These are phyloP conservation scores for Omphalotus olearius DNA, from an alignment of 1,284 basidiomycete genomes.

Conservation along the genomic window DNA sequence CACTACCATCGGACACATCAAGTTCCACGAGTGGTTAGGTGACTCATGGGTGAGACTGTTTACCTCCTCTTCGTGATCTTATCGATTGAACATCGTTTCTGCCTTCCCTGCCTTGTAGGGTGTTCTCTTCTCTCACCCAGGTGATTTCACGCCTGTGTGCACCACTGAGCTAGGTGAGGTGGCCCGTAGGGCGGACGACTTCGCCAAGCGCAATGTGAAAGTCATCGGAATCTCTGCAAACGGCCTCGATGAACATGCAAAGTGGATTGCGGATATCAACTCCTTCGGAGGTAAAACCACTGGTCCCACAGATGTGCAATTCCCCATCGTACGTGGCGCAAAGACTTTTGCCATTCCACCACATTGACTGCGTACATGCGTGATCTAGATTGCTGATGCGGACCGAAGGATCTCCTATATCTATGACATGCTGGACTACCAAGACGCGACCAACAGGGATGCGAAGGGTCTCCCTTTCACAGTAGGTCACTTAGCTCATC, in stretches of 20 bases:
- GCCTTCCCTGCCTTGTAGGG: constrained; percentile 11
- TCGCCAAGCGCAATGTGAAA: constrained; percentile 11
- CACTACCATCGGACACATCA: constrained; percentile 74
- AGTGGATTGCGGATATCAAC: constrained; percentile 7
- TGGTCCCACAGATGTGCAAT: not conserved
- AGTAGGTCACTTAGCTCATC: not conserved
- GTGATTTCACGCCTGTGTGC: constrained; percentile 3
- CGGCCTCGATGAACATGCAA: constrained; percentile 11
- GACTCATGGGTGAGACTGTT: constrained; percentile 74
- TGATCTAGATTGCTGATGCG: constrained; percentile 11
- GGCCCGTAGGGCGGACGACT: constrained; percentile 8
- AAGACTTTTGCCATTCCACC: not conserved
- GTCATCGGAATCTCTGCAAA: constrained; percentile 9
- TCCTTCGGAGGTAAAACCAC: constrained; percentile 5
- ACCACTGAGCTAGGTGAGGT: constrained; percentile 8
- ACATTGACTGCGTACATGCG: not conserved
- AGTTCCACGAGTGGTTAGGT: constrained; percentile 91
- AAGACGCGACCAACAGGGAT: not conserved
- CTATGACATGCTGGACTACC: constrained; percentile 9
- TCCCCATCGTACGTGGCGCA: constrained; percentile 9
- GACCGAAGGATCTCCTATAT: constrained; percentile 6
- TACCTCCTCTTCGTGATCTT: constrained; percentile 6
- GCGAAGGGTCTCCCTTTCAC: not conserved
- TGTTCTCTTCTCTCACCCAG: constrained; percentile 14
- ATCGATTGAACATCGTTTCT: constrained; percentile 12